Conservation (phyloP, 2,329 filamentous ascomycete genomes). For the Huntiella moniliformis region DNA sequence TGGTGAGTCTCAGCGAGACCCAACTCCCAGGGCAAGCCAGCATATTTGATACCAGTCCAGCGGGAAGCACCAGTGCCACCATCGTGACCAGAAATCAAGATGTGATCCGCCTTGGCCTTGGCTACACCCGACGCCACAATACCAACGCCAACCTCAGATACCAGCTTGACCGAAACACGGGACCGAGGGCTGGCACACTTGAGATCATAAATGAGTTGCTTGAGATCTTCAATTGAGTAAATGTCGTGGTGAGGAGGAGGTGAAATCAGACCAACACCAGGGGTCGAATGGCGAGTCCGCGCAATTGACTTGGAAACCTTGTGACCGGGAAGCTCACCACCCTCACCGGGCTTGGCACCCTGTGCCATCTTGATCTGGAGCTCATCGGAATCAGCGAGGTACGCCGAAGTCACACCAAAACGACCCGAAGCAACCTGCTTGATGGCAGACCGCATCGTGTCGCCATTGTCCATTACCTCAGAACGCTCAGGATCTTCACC, state of each 20-base stretch:
- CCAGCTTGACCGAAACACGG: constrained; percentile 88
- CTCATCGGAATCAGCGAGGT: constrained; percentile 87
- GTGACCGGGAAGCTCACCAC: constrained; percentile 89
- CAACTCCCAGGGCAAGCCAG: constrained; percentile 88
- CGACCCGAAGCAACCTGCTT: constrained; percentile 94
- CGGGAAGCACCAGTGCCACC: constrained; percentile 90
- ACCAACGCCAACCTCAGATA: constrained; percentile 91
- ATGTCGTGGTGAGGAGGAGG: constrained; percentile 96
- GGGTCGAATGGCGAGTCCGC: constrained; percentile 85
- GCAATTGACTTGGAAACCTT: constrained; percentile 92
- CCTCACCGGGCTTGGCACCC: constrained; percentile 92
- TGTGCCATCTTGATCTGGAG: constrained; percentile 99
- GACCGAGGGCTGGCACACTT: constrained; percentile 91
- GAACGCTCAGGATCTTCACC: constrained; percentile 89
- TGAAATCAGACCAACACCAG: constrained; percentile 88
- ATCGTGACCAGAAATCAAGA: constrained; percentile 89
- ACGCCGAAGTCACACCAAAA: constrained; percentile 89
- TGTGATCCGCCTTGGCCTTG: constrained; percentile 93
- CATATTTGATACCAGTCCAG: constrained; percentile 98
- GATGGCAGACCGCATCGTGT: constrained; percentile 93
- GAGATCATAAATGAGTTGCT: constrained; percentile 92
- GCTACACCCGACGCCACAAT: constrained; percentile 95
- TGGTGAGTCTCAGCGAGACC: constrained; percentile 95
- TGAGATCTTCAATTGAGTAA: constrained; percentile 94
- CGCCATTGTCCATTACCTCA: constrained; percentile 69